Conservation (phyloP, 805 yeast species). For the Komagataella populi region DNA sequence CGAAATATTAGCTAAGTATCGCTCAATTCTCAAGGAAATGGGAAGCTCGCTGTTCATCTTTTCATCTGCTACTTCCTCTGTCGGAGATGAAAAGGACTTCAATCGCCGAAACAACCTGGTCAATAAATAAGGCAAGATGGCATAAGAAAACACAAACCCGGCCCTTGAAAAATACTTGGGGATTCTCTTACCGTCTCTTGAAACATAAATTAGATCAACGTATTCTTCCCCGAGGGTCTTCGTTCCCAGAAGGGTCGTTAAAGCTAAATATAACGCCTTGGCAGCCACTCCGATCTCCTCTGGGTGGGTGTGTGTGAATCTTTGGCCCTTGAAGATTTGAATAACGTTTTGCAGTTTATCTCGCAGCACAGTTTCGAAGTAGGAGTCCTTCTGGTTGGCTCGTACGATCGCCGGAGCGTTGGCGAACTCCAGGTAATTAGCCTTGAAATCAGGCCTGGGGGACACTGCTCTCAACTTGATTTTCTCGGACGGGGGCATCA, state of each 20-base stretch:
- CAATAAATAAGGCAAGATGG: slow-evolving; percentile 47
- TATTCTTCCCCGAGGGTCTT: slow-evolving; percentile 92
- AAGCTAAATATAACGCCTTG: slow-evolving; percentile 47
- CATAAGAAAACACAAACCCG: slow-evolving; percentile 46
- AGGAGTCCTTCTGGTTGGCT: slow-evolving; percentile 82
- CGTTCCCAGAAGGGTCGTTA: slow-evolving; percentile 66
- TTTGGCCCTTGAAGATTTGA: slow-evolving; percentile 42
- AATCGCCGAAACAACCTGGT: slow-evolving; percentile 12
- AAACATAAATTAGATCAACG: slow-evolving; percentile 64
- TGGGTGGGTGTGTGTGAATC: slow-evolving; percentile 51
- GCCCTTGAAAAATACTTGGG: slow-evolving; percentile 18
- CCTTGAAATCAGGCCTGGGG: background rate
- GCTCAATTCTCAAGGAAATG: slow-evolving; percentile 3
- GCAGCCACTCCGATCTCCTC: slow-evolving; percentile 46
- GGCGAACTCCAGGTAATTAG: background rate
- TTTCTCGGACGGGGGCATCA: background rate
- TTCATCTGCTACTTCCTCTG: slow-evolving; percentile 8
- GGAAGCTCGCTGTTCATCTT: slow-evolving; percentile 1
- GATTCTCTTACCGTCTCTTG: slow-evolving; percentile 32
- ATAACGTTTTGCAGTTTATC: slow-evolving; percentile 42
- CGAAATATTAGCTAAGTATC: slow-evolving; percentile 14
- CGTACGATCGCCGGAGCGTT: slow-evolving; percentile 31
- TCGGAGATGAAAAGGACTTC: slow-evolving; percentile 6
- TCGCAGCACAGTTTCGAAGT: slow-evolving; percentile 43
- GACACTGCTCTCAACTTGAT: background rate